Conservation (phyloP, 2,329 filamentous ascomycete species). For the Epichloe elymi region DNA sequence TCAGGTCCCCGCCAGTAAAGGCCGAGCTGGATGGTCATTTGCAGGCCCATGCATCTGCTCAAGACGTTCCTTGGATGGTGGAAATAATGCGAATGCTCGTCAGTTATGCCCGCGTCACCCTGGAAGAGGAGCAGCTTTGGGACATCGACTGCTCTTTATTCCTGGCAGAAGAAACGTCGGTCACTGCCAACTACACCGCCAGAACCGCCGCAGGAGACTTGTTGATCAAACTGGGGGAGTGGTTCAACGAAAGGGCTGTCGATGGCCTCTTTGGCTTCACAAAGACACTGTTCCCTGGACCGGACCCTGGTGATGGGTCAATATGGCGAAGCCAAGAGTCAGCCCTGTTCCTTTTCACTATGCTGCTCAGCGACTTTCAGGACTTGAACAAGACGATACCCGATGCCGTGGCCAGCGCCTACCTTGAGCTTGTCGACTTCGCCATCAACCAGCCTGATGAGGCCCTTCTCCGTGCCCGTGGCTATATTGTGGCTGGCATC, state of each 20-base stretch:
- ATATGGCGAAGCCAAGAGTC: constrained; percentile 60
- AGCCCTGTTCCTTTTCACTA: constrained; percentile 72
- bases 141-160: constrained; percentile 94
- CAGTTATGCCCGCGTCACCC: constrained; percentile 77
- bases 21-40: constrained; percentile 78
- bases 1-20: constrained; percentile 78
- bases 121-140: constrained; percentile 90
- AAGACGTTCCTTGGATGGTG: constrained; percentile 65
- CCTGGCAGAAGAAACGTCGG: constrained; percentile 84
- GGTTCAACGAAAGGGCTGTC: constrained; percentile 63
- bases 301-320: constrained; percentile 21
- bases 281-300: constrained; percentile 51
- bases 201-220: constrained; percentile 86
- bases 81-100: constrained; percentile 79
- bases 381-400: constrained; percentile 64
- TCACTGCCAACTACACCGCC: constrained; percentile 92
- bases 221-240: constrained; percentile 88
- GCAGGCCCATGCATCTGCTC: constrained; percentile 41
- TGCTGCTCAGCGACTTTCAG: constrained; percentile 69
- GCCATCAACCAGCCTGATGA: constrained; percentile 57
- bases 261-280: constrained; percentile 70
- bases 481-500: constrained; percentile 73
- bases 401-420: constrained; percentile 54
- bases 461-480: constrained; percentile 70
- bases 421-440: constrained; percentile 68